phyloP scores from a whole-genome alignment of 257 asterid genomes.

The Solanum ossicruentum region DNA sequence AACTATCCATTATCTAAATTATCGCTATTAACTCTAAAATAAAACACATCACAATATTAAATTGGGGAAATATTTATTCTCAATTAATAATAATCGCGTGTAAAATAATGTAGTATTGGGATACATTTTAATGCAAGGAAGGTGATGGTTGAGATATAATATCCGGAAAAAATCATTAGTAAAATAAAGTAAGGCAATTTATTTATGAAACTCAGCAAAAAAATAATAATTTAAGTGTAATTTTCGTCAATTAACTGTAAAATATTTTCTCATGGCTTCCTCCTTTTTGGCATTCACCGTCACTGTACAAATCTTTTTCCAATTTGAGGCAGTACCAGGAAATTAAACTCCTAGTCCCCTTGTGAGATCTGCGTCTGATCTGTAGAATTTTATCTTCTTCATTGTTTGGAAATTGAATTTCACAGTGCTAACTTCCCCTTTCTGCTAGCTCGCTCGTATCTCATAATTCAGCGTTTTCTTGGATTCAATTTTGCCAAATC shows the following conservation, averaged over 20 bases:
- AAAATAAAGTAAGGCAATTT: neutral
- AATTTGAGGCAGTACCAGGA: neutral
- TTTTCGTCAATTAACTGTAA: neutral
- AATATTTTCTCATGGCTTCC: neutral
- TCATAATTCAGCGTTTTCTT: neutral
- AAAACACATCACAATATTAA: too few relatives aligned
- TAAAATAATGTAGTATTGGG: too few relatives aligned
- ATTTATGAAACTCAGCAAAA: neutral
- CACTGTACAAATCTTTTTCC: neutral
- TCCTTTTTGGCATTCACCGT: neutral
- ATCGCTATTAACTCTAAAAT: too few relatives aligned
- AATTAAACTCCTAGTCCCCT: neutral
- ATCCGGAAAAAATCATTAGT: too few relatives aligned
- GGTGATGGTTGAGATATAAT: too few relatives aligned
- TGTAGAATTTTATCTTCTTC: neutral
- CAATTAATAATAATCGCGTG: too few relatives aligned
- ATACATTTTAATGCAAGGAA: too few relatives aligned
- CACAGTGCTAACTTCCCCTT: neutral
- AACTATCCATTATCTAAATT: neutral
- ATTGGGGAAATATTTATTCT: too few relatives aligned
- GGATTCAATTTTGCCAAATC: neutral
- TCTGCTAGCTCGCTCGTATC: neutral
- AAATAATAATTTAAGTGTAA: neutral
- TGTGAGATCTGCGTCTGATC: neutral
- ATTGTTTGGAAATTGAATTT: neutral